Evolutionary conservation across 805 yeast genomes (phyloP).

Genomic region (Saccharomycopsis schoenii): DNA sequence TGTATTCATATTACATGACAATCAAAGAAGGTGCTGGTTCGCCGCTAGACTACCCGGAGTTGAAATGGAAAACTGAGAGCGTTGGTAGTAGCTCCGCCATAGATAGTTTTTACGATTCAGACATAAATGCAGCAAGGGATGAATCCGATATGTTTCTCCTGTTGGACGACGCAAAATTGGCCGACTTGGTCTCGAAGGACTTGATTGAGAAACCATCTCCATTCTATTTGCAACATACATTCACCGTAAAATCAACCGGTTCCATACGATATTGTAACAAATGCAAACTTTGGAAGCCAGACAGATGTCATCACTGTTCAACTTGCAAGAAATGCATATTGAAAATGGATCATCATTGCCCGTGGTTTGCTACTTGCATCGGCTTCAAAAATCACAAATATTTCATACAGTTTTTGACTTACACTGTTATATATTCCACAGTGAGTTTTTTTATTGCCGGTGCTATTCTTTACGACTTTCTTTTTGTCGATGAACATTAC

Average conservation of each 20-base stretch:
- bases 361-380: slow-evolving; percentile 88
- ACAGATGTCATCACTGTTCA: slow-evolving; percentile 79
- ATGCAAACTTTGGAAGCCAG: slow-evolving; percentile 69
- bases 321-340: slow-evolving; percentile 65
- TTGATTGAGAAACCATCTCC: slow-evolving; percentile 24
- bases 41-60: slow-evolving; percentile 37
- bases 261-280: slow-evolving; percentile 50
- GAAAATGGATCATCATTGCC: slow-evolving; percentile 90
- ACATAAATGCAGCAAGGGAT: neutral
- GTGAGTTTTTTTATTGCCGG: slow-evolving; percentile 33
- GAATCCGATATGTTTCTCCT: slow-evolving; percentile 1
- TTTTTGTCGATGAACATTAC: slow-evolving; percentile 31
- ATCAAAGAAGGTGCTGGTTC: slow-evolving; percentile 43
- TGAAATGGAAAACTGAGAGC: slow-evolving; percentile 19
- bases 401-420: slow-evolving; percentile 63
- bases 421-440: slow-evolving; percentile 39
- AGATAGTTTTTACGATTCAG: neutral
- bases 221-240: slow-evolving; percentile 26
- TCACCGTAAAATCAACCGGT: slow-evolving; percentile 30
- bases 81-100: neutral
- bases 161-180: slow-evolving; percentile 10
- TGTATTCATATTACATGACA: slow-evolving; percentile 38
- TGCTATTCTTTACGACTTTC: slow-evolving; percentile 38
- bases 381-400: slow-evolving; percentile 75
- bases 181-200: slow-evolving; percentile 6